Conservation (phyloP, 768 basidiomycete genomes). For the Russula abietina region DNA sequence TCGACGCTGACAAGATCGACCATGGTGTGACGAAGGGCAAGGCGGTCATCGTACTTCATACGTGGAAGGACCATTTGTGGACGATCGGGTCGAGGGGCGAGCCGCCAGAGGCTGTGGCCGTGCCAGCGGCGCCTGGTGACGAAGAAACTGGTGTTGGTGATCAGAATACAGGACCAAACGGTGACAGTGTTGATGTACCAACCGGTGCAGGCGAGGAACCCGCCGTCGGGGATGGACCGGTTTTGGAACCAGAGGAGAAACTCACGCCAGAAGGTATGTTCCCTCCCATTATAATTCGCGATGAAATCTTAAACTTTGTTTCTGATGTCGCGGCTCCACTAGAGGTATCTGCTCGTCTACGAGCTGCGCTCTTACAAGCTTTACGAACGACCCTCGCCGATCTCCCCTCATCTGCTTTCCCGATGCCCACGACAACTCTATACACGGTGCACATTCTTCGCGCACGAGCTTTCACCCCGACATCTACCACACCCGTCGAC, state of each 20-base stretch:
- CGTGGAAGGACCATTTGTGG: slow-evolving; percentile 75
- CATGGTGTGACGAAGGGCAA: slow-evolving; percentile 55
- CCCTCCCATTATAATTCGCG: neutral
- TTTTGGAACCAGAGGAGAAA: slow-evolving; percentile 14
- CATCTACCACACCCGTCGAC: slow-evolving; percentile 43
- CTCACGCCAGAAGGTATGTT: slow-evolving; percentile 29
- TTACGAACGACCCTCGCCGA: slow-evolving; percentile 46
- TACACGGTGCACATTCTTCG: slow-evolving; percentile 77
- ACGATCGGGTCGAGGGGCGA: slow-evolving; percentile 60
- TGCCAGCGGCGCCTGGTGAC: slow-evolving; percentile 17
- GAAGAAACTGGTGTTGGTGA: slow-evolving; percentile 13
- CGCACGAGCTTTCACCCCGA: slow-evolving; percentile 63
- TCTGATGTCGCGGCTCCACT: neutral
- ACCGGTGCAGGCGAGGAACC: slow-evolving; percentile 27
- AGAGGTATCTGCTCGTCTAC: slow-evolving; percentile 57
- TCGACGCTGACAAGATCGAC: slow-evolving; percentile 32
- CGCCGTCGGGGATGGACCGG: slow-evolving; percentile 5
- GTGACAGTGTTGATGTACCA: slow-evolving; percentile 4
- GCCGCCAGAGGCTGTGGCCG: slow-evolving; percentile 38
- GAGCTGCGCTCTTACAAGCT: slow-evolving; percentile 58
- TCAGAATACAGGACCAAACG: slow-evolving; percentile 16
- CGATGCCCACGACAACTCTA: slow-evolving; percentile 68
- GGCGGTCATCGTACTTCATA: slow-evolving; percentile 65
- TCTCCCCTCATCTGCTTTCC: slow-evolving; percentile 52
- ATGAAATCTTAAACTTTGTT: neutral